Percentiles rank a stretch among this genome's conserved stretches.
Evolutionary conservation across 2,329 filamentous ascomycete species (phyloP).

Genomic region (Hypomyces perniciosus): DNA sequence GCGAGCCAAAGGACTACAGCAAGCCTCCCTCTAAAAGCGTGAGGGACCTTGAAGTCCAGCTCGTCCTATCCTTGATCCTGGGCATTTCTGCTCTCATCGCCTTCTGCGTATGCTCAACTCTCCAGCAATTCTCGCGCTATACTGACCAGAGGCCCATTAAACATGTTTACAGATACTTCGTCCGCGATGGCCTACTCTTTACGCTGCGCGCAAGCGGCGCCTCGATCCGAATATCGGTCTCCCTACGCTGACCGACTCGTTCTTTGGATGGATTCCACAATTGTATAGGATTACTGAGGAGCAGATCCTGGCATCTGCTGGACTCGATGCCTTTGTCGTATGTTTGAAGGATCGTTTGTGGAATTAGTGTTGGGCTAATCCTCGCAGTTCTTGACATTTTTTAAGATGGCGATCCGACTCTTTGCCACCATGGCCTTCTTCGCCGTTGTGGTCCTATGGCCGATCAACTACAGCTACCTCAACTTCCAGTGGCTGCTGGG

Average conservation of each 20-base stretch:
- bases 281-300: conserved; percentile 82
- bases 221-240: conserved; percentile 54
- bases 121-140: neutral
- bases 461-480: conserved; percentile 68
- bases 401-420: conserved; percentile 88
- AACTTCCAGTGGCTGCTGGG: conserved; percentile 7
- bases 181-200: conserved; percentile 85
- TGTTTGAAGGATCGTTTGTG: conserved; percentile 22
- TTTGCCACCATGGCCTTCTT: conserved; percentile 76
- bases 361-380: neutral
- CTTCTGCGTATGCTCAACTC: conserved; percentile 58
- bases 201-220: conserved; percentile 79
- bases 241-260: conserved; percentile 72
- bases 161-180: conserved; percentile 58
- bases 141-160: neutral
- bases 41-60: conserved; percentile 56
- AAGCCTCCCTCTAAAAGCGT: conserved; percentile 19
- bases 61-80: conserved; percentile 64
- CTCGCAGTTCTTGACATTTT: conserved; percentile 76
- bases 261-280: conserved; percentile 90
- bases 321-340: conserved; percentile 90
- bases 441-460: conserved; percentile 71
- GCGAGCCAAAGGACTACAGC: conserved; percentile 19
- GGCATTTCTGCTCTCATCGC: conserved; percentile 65
- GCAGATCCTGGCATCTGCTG: conserved; percentile 82